Evolutionary conservation across 371 early-diverging fungal species (phyloP).

Genomic region (Apophysomyces variabilis): DNA sequence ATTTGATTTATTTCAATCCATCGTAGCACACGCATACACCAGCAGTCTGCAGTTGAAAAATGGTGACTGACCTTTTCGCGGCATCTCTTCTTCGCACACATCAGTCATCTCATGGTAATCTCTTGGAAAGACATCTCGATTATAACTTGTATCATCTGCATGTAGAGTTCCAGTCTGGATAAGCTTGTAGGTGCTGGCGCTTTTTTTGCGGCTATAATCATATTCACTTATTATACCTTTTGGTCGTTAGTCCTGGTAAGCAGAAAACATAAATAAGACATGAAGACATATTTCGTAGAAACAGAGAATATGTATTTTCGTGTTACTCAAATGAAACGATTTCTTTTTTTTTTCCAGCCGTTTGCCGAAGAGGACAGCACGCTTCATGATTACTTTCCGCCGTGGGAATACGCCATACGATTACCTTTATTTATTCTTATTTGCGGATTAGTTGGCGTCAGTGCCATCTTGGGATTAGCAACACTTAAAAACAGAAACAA

Average conservation of each 20-base stretch:
- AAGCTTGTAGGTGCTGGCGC: conserved; percentile 79
- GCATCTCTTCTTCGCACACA: background rate
- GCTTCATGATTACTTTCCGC: conserved; percentile 75
- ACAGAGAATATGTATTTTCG: background rate
- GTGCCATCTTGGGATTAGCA: conserved; percentile 76
- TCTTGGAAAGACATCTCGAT: background rate
- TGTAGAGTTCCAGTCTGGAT: conserved; percentile 59
- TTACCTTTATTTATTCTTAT: conserved; percentile 81
- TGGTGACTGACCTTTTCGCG: background rate
- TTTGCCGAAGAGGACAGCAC: conserved; percentile 79
- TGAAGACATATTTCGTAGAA: no score
- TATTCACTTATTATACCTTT: conserved; percentile 84
- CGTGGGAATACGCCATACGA: conserved; percentile 81
- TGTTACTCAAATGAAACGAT: background rate
- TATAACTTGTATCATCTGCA: background rate
- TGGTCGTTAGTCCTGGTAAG: conserved; percentile 87
- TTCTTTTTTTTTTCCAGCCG: conserved; percentile 59
- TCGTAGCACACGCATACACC: no score
- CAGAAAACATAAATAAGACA: background rate
- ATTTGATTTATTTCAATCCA: no score
- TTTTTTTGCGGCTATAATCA: conserved; percentile 66
- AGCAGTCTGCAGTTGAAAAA: no score
- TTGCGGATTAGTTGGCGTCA: conserved; percentile 71
- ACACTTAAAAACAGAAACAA: conserved; percentile 78
- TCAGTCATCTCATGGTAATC: background rate